phyloP scores from a whole-genome alignment of 805 yeast species.

The Nakazawaea wickerhamii region DNA sequence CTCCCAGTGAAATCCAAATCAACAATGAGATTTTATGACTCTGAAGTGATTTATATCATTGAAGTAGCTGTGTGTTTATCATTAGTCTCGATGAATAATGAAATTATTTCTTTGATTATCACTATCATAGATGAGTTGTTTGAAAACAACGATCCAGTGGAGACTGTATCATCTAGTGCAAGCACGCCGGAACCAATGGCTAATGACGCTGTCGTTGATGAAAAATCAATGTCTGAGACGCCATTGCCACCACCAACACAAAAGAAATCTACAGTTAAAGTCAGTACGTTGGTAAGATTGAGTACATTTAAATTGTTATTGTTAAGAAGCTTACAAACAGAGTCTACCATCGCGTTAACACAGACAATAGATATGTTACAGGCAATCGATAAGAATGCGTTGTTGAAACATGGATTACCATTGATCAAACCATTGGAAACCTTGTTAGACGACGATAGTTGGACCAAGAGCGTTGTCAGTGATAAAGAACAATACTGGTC shows the following conservation, averaged over 20 bases:
- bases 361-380: slow-evolving; percentile 22
- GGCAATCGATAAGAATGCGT: slow-evolving; percentile 35
- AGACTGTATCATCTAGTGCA: background rate
- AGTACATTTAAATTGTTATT: slow-evolving; percentile 47
- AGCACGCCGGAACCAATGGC: slow-evolving; percentile 8
- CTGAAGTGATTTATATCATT: slow-evolving; percentile 25
- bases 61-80: slow-evolving; percentile 28
- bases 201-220: background rate
- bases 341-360: slow-evolving; percentile 18
- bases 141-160: slow-evolving; percentile 8
- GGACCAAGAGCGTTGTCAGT: slow-evolving; percentile 35
- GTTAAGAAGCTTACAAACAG: slow-evolving; percentile 28
- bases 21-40: slow-evolving; percentile 19
- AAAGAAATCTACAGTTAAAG: slow-evolving; percentile 18
- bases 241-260: background rate
- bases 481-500: slow-evolving; percentile 42
- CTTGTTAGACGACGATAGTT: slow-evolving; percentile 37
- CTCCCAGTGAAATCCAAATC: slow-evolving; percentile 25
- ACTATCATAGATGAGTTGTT: slow-evolving; percentile 21
- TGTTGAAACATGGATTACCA: slow-evolving; percentile 38
- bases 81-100: slow-evolving; percentile 23
- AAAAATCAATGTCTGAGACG: background rate
- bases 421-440: slow-evolving; percentile 45
- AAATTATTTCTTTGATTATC: slow-evolving; percentile 16
- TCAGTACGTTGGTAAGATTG: slow-evolving; percentile 34